These are phyloP conservation scores for Xylariaceae sp. DNA, from an alignment of 2,329 filamentous ascomycete species.

Conservation along the genomic window DNA sequence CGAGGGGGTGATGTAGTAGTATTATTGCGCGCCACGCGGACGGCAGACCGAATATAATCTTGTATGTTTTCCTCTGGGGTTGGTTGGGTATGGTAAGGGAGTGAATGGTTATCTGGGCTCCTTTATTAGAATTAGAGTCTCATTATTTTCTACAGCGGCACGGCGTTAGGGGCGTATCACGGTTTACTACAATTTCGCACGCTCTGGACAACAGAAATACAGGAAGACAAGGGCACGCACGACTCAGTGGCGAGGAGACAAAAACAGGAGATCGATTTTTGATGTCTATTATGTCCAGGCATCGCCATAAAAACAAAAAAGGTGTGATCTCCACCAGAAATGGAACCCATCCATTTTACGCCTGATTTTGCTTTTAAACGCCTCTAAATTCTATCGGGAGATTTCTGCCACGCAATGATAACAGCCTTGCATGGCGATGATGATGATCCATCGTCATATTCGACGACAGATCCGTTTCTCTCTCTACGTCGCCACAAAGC, in stretches of 20 bases:
- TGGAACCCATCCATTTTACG: neutral
- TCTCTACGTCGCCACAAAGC: neutral
- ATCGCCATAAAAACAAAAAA: neutral
- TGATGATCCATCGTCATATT: neutral
- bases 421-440: neutral
- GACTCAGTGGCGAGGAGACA: neutral
- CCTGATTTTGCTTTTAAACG: slow-evolving; percentile 6
- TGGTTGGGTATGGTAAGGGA: neutral
- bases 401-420: neutral
- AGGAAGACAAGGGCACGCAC: neutral
- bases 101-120: neutral
- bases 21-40: neutral
- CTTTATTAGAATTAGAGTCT: neutral
- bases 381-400: neutral
- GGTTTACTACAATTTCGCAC: neutral
- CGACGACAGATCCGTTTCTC: neutral
- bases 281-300: neutral
- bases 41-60: neutral
- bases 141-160: neutral
- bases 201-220: neutral
- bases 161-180: neutral
- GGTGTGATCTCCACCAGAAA: neutral
- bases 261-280: neutral
- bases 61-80: neutral
- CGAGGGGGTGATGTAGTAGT: neutral